Evolutionary conservation across 352 stramenopile genomes (phyloP), one percentile per base, ranked within the genome.

Genomic region (Phytophthora hibernalis): DNA sequence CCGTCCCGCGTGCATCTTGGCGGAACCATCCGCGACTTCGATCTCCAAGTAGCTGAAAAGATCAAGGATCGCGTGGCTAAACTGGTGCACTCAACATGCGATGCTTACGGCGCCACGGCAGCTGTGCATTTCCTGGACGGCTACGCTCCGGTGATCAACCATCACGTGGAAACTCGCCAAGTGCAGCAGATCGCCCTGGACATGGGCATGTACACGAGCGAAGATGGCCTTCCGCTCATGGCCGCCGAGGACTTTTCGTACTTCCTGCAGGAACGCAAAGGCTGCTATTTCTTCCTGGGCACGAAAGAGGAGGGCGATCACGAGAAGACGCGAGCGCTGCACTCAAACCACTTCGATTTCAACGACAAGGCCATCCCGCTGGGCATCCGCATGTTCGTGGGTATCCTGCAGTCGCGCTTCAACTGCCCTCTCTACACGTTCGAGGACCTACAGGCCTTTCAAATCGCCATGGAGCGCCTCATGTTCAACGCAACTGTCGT

Each of bases 221-320:
- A 91, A 40, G 73, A 89, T 31, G 87, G 88, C 5, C 64, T 92
- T 28, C 71, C 93, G 4, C 97, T 97, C 26, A 98, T 99, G 96
- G 95, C 94, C 5, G 91, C 87, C 6, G 96, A 99, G 76, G 96
- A 99, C 67, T 98, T 99, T 84, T 88, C 86, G 13, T 99, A 97
- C 69, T 96, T 83, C 57, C 54, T 96, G 26, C 84, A 91, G 28
- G 81, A 92, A 38, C 81, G 83, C 59, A 93, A 93, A 54, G 87
- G 87, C 40, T 96, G 87, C 61, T 94, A 92, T 55, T 94, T 93
- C 54, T 94, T 96, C 54, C 60, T 96, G 24, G 87, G 87, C 31
- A 95, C 85, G 16, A 93, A 92, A 56, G 85, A 92, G 40, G 70
- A 84, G 12, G 68, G 62, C 16, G 82, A 91, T 49, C 48, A 77